phyloP scores from a whole-genome alignment of 2,329 filamentous ascomycete species.

The Teratosphaeria gauchensis region DNA sequence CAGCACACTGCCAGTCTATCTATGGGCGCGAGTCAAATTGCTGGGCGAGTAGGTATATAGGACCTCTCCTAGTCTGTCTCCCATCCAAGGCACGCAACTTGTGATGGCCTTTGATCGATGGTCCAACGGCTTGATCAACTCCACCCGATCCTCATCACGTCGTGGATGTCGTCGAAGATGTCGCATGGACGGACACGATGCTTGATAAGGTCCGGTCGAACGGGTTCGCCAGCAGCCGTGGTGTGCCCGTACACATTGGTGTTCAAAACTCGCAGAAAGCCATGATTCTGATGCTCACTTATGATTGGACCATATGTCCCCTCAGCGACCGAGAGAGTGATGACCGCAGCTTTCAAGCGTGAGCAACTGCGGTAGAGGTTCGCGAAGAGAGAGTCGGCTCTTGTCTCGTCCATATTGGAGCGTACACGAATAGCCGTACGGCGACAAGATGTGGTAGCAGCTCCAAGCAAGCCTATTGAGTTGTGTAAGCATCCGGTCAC shows the following conservation, averaged over 20 bases:
- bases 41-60: too few relatives aligned
- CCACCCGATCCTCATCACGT: background rate
- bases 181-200: background rate
- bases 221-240: background rate
- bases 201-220: background rate
- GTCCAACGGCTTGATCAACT: background rate
- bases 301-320: background rate
- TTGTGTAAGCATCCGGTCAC: background rate
- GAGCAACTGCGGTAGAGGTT: background rate
- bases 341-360: background rate
- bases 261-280: background rate
- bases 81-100: too few relatives aligned
- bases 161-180: background rate
- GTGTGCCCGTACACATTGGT: background rate
- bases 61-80: too few relatives aligned
- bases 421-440: background rate
- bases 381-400: background rate
- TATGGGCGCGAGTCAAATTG: too few relatives aligned
- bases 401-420: background rate
- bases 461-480: background rate
- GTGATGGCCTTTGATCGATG: too few relatives aligned
- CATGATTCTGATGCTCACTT: background rate
- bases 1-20: too few relatives aligned
- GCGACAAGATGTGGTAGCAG: background rate
- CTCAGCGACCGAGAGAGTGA: background rate